phyloP scores from a whole-genome alignment of 805 yeast genomes.

The Teunomyces atbi region DNA sequence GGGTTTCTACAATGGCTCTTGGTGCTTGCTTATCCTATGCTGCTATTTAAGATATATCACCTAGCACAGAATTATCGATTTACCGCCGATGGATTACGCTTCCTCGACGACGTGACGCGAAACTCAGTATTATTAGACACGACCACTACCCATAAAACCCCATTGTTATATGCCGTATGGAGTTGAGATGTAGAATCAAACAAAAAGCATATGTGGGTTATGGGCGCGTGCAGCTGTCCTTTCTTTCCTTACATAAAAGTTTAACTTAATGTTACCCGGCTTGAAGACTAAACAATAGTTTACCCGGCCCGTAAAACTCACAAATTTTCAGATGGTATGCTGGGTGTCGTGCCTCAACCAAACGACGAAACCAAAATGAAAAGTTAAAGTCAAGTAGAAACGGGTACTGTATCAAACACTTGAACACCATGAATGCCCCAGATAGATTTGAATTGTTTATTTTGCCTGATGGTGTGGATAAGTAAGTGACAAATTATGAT shows the following conservation, averaged over 20 bases:
- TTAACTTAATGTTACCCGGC: background rate
- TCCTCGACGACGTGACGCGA: too few relatives aligned
- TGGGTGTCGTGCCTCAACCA: background rate
- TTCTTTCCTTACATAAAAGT: background rate
- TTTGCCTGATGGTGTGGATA: constrained; percentile 96
- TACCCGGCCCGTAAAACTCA: background rate
- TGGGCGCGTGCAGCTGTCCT: background rate
- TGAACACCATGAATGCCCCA: constrained; percentile 85
- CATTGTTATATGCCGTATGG: background rate
- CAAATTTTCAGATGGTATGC: too few relatives aligned
- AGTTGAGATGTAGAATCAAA: background rate
- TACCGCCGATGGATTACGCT: too few relatives aligned
- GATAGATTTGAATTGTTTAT: constrained; percentile 96
- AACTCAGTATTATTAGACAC: background rate
- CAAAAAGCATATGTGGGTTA: background rate
- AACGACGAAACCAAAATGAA: background rate
- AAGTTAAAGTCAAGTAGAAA: background rate
- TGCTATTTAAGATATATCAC: too few relatives aligned
- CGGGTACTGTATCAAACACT: background rate
- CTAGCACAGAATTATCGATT: too few relatives aligned
- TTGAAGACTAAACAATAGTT: background rate
- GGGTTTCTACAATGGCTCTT: too few relatives aligned
- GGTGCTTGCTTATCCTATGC: background rate
- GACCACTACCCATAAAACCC: background rate
- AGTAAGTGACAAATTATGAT: constrained; percentile 49